Base-by-base conservation (phyloP, 2,329 filamentous ascomycete genomes). In the Gaeumannomyces sp. region DNA sequence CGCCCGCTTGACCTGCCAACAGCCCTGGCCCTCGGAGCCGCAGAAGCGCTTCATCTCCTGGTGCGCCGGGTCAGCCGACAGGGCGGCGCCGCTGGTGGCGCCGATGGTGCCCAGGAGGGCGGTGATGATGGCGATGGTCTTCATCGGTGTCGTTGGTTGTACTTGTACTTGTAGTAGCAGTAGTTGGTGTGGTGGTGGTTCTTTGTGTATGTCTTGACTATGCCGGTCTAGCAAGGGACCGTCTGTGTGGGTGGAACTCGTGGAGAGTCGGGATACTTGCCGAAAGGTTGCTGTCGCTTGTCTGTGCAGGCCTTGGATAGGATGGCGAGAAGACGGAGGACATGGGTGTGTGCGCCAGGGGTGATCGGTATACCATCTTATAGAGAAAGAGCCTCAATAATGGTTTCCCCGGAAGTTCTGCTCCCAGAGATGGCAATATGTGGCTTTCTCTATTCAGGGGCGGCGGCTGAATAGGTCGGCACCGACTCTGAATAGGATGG, bases 1-100 rank as follows among this genome's bases (percentile, higher is more conserved):
- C 0, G 65, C 58, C 28, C 68, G 68, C 66, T 68, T 68, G 61
- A 67, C 67, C 65, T 67, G 67, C 66, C 66, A 69, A 67, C 68
- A 69, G 35, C 65, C 58, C 67, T 69, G 60, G 62, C 68, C 68
- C 16, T 27, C 19, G 19, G 19, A n/a, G n/a, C 31, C 14, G 62
- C 68, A 69, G 63, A 63, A 67, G 59, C 57, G 59, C 45, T 62
- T 33, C 28, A 67, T 65, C 28, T 64, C 45, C n/a, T 33, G 38
- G 22, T 59, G 25, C 5, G 64, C 45, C 45, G 68, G 59, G 1
- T 67, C 64, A 27, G 67, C 65, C 27, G 67, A 65, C n/a, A 25
- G 62, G 19, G 29, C 38, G 38, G 59, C 64, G n/a, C 61, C 65
- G 65, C 60, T 66, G 61, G 66, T 58, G 65, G 66, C 67, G 35